These are phyloP conservation scores for Xeromyces bisporus DNA, from an alignment of 495 filamentous ascomycete species.

Conservation along the genomic window DNA sequence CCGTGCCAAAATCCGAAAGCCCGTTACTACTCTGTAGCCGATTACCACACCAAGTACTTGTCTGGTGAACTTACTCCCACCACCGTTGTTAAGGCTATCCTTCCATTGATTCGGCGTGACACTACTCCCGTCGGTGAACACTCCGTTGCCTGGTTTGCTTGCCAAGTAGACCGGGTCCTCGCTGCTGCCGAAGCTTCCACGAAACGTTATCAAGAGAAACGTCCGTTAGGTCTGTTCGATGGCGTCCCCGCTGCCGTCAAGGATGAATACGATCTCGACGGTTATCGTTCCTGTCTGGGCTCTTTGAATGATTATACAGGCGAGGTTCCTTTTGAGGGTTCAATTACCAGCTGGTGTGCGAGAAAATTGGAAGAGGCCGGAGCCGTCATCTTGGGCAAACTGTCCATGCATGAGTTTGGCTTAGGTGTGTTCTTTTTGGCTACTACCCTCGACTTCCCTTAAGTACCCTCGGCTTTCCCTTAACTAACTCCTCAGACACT, in stretches of 20 bases:
- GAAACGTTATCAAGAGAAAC: slow-evolving; percentile 37
- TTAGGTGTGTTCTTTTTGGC: slow-evolving; percentile 17
- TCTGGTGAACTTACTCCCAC: slow-evolving; percentile 42
- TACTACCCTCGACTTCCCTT: neutral
- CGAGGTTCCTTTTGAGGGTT: slow-evolving; percentile 49
- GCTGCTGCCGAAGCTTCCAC: slow-evolving; percentile 43
- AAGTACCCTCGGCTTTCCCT: too few relatives aligned
- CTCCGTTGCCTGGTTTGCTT: slow-evolving; percentile 39
- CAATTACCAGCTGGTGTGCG: slow-evolving; percentile 16
- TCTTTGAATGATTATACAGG: slow-evolving; percentile 23
- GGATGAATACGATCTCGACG: slow-evolving; percentile 50
- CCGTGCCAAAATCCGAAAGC: neutral
- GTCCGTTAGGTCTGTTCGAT: slow-evolving; percentile 40
- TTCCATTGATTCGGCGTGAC: slow-evolving; percentile 40
- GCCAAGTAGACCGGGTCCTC: slow-evolving; percentile 32
- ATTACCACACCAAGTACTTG: slow-evolving; percentile 48
- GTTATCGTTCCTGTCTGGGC: slow-evolving; percentile 40
- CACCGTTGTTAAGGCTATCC: slow-evolving; percentile 40
- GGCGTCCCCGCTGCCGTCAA: slow-evolving; percentile 59
- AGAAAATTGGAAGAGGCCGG: slow-evolving; percentile 5
- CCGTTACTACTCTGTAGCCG: slow-evolving; percentile 37
- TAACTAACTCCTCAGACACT: slow-evolving; percentile 28
- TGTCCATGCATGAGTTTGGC: slow-evolving; percentile 45
- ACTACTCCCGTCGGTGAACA: slow-evolving; percentile 24
- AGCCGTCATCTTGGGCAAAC: neutral